phyloP scores from a whole-genome alignment of 495 filamentous ascomycete genomes.

The Aspergillus cavernicola region DNA sequence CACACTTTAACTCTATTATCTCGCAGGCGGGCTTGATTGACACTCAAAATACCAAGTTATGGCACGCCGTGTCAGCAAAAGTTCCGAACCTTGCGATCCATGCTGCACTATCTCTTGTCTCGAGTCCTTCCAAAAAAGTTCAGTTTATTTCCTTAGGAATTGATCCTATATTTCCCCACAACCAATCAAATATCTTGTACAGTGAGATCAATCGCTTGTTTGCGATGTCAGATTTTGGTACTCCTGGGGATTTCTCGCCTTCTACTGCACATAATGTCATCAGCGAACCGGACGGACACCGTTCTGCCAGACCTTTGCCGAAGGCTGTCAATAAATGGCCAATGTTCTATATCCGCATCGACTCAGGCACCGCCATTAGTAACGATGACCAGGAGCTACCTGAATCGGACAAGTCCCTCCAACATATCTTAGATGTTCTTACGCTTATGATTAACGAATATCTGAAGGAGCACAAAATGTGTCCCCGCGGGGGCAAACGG shows the following conservation, averaged over 20 bases:
- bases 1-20: constrained; percentile 51
- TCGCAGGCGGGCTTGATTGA: constrained; percentile 60
- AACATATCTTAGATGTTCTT: constrained; percentile 58
- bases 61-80: constrained; percentile 66
- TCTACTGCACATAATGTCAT: not conserved
- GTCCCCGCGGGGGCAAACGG: constrained; percentile 37
- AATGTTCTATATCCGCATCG: constrained; percentile 84
- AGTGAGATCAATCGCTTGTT: constrained; percentile 79
- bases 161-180: constrained; percentile 48
- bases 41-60: constrained; percentile 47
- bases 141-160: constrained; percentile 81
- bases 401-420: constrained; percentile 43
- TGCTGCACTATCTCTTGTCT: constrained; percentile 66
- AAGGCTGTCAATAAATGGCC: constrained; percentile 82
- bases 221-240: constrained; percentile 72
- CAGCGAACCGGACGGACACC: not conserved
- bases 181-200: constrained; percentile 63
- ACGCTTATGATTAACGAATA: constrained; percentile 63
- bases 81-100: constrained; percentile 54
- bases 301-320: constrained; percentile 42
- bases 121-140: constrained; percentile 63
- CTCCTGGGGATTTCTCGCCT: constrained; percentile 33
- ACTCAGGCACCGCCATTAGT: constrained; percentile 15
- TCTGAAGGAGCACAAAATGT: constrained; percentile 62
- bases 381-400: constrained; percentile 27